Base-by-base conservation (phyloP, 2,329 filamentous ascomycete genomes). In the Aspergillus fischeri region DNA sequence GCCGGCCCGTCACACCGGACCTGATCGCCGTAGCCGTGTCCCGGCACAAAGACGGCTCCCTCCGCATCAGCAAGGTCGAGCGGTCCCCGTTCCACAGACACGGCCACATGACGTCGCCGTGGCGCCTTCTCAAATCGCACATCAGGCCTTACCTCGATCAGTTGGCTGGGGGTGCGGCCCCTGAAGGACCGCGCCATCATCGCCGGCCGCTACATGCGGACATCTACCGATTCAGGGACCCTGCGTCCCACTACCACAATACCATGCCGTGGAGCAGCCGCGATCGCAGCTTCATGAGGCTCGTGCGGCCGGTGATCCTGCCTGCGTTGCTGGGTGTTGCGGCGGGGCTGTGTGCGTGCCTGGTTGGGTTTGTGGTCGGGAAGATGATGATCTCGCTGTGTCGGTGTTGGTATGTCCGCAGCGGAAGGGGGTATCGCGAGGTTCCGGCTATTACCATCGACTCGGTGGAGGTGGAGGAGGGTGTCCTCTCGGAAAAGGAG, bases 361-460 rank as follows among this genome's bases (percentile, higher is more conserved):
- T 74, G 28, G 49, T 75, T 1, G 75, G 75, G 20, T 77, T 76
- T 60, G 48, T 75, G 8, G 51, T 75, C 21, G 75, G 73, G 2
- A 60, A 60, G 42, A 21, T 67, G 2, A 29, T 56, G 9, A 54
- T 61, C 20, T 42, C 54, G 3, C 51, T 53, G 44, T 68, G 53
- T 60, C 58, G 3, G 47, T 67, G 9, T 55, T 48, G 49, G 52
- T 55, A 48, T 52, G 10, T 52, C 4, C 56, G 56, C 3, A 42
- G 64, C 7, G 60, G 58, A 1, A 45, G 53, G 48, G 44, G 55
- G 48, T 32, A 35, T 9, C 55, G 38, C 10, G 6, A 42, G 44
- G 41, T 11, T 44, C 24, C 20, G 50, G 51, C 7, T 38, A 41
- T 9, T 3, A 29, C 2, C 11, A n/a, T 35, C 45, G 51, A 27